phyloP scores from a whole-genome alignment of 192 early-diverging fungal genomes.

The Thoreauomyces humboldtii region DNA sequence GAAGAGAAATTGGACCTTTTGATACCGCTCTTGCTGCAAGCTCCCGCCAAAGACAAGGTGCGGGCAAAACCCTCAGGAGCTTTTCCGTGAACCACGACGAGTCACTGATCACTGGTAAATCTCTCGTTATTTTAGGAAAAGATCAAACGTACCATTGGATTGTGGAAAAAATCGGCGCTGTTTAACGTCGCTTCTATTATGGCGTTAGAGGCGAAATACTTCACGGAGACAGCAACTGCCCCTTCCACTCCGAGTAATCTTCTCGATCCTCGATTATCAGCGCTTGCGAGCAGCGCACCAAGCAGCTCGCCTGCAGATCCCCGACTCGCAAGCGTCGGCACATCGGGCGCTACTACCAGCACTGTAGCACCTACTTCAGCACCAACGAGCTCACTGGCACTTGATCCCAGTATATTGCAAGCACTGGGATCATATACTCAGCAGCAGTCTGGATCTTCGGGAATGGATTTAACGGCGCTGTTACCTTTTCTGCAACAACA shows the following conservation, averaged over 20 bases:
- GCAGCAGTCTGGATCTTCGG: not conserved
- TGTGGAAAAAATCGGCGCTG: slow-evolving; percentile 45
- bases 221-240: slow-evolving; percentile 8
- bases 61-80: not conserved
- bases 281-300: not conserved
- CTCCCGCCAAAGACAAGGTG: slow-evolving; percentile 48
- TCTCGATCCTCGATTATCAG: slow-evolving; percentile 13
- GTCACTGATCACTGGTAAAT: no score
- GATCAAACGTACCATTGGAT: slow-evolving; percentile 44
- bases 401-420: slow-evolving; percentile 17
- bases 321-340: slow-evolving; percentile 4
- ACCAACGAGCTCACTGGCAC: not conserved
- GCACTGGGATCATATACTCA: slow-evolving; percentile 13
- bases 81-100: no score
- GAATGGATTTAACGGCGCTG: slow-evolving; percentile 2
- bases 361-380: not conserved
- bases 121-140: slow-evolving; percentile 36
- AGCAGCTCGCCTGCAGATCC: slow-evolving; percentile 3
- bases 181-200: slow-evolving; percentile 37
- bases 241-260: not conserved
- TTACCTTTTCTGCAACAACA: slow-evolving; percentile 14
- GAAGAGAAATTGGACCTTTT: slow-evolving; percentile 47
- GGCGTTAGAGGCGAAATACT: slow-evolving; percentile 36
- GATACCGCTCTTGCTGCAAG: slow-evolving; percentile 42
- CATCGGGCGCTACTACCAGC: not conserved